These are phyloP conservation scores for Teratosphaeria destructans DNA, from an alignment of 2,329 filamentous ascomycete species.

Conservation along the genomic window DNA sequence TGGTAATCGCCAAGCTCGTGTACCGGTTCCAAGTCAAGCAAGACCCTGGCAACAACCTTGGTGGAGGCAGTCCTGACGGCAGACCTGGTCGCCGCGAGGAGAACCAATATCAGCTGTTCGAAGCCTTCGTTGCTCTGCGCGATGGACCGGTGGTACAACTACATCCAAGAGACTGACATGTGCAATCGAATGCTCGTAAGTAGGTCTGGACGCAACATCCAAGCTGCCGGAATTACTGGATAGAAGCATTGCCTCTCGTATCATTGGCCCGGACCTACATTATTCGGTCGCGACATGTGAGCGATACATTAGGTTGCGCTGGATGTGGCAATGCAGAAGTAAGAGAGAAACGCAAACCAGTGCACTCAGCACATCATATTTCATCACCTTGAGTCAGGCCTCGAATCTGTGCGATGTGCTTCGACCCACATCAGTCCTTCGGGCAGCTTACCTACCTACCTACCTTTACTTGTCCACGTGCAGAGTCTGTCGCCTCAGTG, in stretches of 20 bases:
- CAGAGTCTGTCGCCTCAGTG: no score
- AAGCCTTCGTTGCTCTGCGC: background rate
- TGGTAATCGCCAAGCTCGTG: slow-evolving; percentile 5
- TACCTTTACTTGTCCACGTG: no score
- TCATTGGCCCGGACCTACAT: background rate
- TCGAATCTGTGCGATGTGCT: no score
- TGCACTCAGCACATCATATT: no score
- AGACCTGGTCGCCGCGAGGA: background rate
- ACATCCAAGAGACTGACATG: background rate
- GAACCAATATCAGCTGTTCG: background rate
- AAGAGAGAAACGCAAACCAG: no score
- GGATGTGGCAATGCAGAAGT: no score
- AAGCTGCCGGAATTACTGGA: background rate
- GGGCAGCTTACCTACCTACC: no score
- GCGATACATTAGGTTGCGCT: no score
- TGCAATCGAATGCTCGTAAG: background rate
- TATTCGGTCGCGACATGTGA: no score
- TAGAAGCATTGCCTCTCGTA: background rate
- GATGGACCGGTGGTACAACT: background rate
- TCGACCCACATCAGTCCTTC: no score
- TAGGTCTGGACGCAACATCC: background rate
- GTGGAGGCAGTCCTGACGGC: background rate
- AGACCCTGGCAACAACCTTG: background rate
- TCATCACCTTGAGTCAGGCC: no score
- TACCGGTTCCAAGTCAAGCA: background rate